Conservation (phyloP, 768 basidiomycete species). For the Tulasnella sp. region DNA sequence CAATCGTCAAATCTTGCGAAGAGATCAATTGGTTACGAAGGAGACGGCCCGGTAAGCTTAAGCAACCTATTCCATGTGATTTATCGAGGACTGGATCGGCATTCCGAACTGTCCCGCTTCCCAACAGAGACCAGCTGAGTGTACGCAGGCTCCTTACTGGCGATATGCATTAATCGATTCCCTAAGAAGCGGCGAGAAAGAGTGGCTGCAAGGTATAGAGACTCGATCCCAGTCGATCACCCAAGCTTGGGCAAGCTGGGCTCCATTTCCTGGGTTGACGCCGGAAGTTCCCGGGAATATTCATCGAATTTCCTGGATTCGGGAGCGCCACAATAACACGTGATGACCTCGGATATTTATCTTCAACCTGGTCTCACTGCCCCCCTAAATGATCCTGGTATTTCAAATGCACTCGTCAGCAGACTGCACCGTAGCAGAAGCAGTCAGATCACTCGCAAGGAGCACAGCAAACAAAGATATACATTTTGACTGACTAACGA, state of each 20-base stretch:
- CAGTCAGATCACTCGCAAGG: no score
- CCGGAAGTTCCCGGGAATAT: neutral
- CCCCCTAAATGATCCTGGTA: neutral
- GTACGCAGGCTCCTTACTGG: no score
- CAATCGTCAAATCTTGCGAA: neutral
- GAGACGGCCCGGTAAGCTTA: no score
- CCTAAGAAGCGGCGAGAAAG: no score
- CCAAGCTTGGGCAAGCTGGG: neutral
- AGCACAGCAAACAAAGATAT: neutral
- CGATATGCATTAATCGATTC: no score
- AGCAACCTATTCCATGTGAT: neutral
- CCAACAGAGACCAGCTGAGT: neutral
- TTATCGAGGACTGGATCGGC: no score
- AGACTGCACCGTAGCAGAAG: neutral
- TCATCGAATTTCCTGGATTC: neutral
- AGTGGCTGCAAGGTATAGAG: neutral
- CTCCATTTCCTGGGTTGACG: neutral
- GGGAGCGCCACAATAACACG: no score
- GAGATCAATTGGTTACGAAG: neutral
- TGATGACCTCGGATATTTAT: no score
- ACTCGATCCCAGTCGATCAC: no score
- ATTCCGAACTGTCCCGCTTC: neutral
- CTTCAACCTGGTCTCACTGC: no score
- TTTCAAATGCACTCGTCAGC: neutral
- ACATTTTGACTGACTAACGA: neutral